Percentiles rank a stretch among this genome's conserved stretches.
phyloP scores from a whole-genome alignment of 1,284 basidiomycete species.

The Trichosporon faecale region DNA sequence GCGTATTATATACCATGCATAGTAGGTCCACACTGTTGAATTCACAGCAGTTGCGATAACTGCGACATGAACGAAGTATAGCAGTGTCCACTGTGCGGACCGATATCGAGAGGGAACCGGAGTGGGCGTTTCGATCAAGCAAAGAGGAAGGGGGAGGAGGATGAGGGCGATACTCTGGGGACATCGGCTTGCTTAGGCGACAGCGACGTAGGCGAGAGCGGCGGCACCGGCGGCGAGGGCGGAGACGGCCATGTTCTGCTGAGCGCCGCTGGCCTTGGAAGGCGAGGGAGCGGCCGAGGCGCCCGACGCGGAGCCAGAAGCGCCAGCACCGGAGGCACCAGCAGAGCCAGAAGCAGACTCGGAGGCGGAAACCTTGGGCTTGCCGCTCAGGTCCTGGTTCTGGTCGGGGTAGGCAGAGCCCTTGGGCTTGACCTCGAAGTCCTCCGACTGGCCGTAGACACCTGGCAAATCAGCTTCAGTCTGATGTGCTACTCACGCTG shows the following conservation, averaged over 20 bases:
- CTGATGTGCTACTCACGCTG: not conserved
- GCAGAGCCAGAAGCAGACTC: not conserved
- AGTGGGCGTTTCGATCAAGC: not conserved
- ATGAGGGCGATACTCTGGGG: not conserved
- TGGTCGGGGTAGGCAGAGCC: slow-evolving; percentile 10
- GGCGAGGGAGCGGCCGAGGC: not conserved
- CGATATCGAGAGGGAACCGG: not conserved
- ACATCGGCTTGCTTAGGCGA: not conserved
- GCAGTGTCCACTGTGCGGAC: not conserved
- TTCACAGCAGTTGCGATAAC: not conserved
- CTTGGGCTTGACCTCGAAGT: slow-evolving; percentile 8
- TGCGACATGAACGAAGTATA: not conserved
- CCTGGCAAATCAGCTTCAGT: not conserved
- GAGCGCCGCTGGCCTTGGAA: not conserved
- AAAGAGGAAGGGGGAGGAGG: not conserved
- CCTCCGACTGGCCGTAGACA: slow-evolving; percentile 4
- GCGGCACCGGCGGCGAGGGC: not conserved
- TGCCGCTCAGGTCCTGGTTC: slow-evolving; percentile 7
- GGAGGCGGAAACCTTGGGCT: not conserved
- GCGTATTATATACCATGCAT: slow-evolving; percentile 8
- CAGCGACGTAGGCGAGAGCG: slow-evolving; percentile 4
- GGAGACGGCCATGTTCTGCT: slow-evolving; percentile 4
- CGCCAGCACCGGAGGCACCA: not conserved
- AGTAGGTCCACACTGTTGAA: not conserved
- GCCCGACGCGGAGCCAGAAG: not conserved